Percentiles rank a stretch among this genome's conserved stretches.
Evolutionary conservation across 1,139 yeast genomes (phyloP).

Genomic region (Yamadazyma atlantica): DNA sequence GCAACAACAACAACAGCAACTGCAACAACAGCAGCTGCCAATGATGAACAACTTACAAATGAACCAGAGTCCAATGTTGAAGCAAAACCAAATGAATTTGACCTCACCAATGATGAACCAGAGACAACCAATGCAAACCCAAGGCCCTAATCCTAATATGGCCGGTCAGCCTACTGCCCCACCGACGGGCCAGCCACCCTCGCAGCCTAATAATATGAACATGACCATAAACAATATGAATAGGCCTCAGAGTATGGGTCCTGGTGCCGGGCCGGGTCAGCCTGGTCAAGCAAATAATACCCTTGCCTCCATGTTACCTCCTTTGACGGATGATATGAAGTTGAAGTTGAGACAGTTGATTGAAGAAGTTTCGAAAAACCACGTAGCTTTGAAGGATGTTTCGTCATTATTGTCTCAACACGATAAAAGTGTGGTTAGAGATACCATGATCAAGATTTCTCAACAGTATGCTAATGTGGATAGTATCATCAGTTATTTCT

Average conservation of each 20-base stretch:
- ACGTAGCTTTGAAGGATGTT: conserved; percentile 65
- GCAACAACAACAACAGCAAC: conserved; percentile 6
- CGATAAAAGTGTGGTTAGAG: conserved; percentile 64
- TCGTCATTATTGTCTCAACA: conserved; percentile 59
- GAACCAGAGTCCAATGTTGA: conserved; percentile 16
- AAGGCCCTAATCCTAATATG: conserved; percentile 7
- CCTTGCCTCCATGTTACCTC: conserved; percentile 30
- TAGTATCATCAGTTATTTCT: conserved; percentile 74
- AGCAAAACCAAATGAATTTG: conserved; percentile 12
- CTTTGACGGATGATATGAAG: conserved; percentile 45
- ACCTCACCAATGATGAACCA: conserved; percentile 14
- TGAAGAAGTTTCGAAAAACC: conserved; percentile 67
- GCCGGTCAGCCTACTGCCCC: conserved; percentile 9
- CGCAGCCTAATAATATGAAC: background rate
- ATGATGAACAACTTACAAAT: conserved; percentile 13
- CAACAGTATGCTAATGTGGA: conserved; percentile 72
- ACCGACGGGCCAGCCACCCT: conserved; percentile 8
- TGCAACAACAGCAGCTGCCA: conserved; percentile 19
- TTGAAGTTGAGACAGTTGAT: conserved; percentile 58
- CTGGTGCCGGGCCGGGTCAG: conserved; percentile 7
- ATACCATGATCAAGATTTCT: conserved; percentile 55
- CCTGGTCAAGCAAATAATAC: too few species aligned
- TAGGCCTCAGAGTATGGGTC: conserved; percentile 11
- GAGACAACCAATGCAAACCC: conserved; percentile 11
- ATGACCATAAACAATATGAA: conserved; percentile 8